A percentile compares a stretch with the other conserved stretches of the same genome.
Conservation (phyloP, 1,284 basidiomycete species). For the Ustilago curta region DNA sequence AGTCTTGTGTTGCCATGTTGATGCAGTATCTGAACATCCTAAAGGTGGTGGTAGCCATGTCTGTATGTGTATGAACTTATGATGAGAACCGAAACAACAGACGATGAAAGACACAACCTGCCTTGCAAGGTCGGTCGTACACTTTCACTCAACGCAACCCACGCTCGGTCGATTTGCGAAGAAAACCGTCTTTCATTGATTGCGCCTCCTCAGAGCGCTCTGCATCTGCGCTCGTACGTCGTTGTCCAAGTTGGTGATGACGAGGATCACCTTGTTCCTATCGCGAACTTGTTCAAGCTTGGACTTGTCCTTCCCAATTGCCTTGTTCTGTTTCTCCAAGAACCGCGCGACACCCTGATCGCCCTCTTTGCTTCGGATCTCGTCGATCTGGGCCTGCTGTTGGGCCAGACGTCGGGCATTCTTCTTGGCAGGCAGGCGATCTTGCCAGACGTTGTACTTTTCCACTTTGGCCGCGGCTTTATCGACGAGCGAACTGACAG, state of each 20-base stretch:
- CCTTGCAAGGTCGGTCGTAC: too few relatives aligned
- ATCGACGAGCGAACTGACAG: constrained; percentile 7
- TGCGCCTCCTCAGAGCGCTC: not conserved
- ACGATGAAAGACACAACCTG: too few relatives aligned
- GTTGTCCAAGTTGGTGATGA: constrained; percentile 19
- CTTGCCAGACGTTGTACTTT: constrained; percentile 32
- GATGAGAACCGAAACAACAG: too few relatives aligned
- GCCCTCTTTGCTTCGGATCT: constrained; percentile 3
- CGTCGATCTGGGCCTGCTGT: constrained; percentile 12
- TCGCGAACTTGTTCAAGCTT: constrained; percentile 6
- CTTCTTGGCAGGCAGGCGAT: constrained; percentile 32
- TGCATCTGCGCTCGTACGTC: constrained; percentile 6
- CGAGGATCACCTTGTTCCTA: constrained; percentile 26
- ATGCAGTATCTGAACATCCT: not conserved
- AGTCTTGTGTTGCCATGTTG: not conserved
- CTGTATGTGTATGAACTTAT: not conserved
- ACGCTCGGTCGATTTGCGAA: too few relatives aligned
- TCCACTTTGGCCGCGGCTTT: constrained; percentile 17
- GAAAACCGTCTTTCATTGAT: not conserved
- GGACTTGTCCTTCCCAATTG: constrained; percentile 4
- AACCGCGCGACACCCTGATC: constrained; percentile 5
- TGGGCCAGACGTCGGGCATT: constrained; percentile 3
- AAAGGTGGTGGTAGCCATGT: not conserved
- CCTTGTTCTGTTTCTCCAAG: constrained; percentile 8
- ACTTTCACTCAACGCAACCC: too few relatives aligned